Evolutionary conservation across 495 filamentous ascomycete species (phyloP).

Genomic region (Penicillium coffeae): DNA sequence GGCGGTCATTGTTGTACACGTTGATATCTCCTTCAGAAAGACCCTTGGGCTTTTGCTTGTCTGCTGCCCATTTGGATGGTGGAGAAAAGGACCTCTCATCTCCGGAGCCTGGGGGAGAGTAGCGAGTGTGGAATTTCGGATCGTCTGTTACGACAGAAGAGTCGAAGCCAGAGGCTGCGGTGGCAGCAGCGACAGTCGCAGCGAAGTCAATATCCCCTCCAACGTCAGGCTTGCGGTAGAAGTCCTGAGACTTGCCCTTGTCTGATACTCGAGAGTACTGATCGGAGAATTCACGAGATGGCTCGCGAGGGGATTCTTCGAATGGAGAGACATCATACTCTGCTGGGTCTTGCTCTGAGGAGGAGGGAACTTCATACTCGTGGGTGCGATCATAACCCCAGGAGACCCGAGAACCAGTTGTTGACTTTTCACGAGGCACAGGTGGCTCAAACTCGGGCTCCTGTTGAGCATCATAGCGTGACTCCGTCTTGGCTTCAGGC

Average conservation of each 20-base stretch:
- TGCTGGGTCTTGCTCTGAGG: slow-evolving; percentile 37
- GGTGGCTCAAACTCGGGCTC: not conserved
- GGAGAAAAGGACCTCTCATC: slow-evolving; percentile 40
- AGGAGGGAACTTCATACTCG: slow-evolving; percentile 57
- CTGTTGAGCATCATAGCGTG: not conserved
- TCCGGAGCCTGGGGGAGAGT: slow-evolving; percentile 61
- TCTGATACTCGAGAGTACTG: slow-evolving; percentile 7
- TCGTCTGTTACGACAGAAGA: slow-evolving; percentile 67
- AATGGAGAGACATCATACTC: slow-evolving; percentile 22
- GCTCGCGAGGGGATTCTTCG: slow-evolving; percentile 12
- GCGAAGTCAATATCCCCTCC: slow-evolving; percentile 64
- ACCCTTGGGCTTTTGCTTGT: slow-evolving; percentile 23
- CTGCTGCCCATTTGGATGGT: slow-evolving; percentile 43
- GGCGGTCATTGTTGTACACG: slow-evolving; percentile 12
- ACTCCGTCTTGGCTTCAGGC: not conserved
- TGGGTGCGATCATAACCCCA: slow-evolving; percentile 61
- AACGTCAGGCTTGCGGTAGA: slow-evolving; percentile 8
- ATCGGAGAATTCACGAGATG: slow-evolving; percentile 15
- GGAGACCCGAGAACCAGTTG: slow-evolving; percentile 51
- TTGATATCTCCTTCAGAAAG: slow-evolving; percentile 36
- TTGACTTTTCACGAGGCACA: slow-evolving; percentile 25
- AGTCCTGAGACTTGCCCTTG: slow-evolving; percentile 12
- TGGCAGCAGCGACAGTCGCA: slow-evolving; percentile 65
- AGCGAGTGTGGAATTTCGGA: slow-evolving; percentile 56
- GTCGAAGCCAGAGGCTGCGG: slow-evolving; percentile 65